phyloP scores from a whole-genome alignment of 768 basidiomycete species.

The Leccinum longicurvipes region DNA sequence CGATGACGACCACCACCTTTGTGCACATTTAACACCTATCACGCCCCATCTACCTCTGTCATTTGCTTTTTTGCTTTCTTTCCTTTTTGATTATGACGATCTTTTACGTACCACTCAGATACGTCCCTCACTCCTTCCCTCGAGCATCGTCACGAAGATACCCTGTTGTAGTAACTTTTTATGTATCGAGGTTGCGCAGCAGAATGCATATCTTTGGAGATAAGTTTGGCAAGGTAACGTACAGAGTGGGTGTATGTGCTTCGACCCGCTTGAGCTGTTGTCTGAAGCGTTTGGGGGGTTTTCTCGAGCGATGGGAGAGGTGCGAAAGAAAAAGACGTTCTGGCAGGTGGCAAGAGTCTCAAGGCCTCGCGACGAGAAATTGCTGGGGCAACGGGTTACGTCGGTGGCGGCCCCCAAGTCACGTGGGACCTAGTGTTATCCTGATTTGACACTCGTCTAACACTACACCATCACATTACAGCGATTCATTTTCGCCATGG shows the following conservation, averaged over 20 bases:
- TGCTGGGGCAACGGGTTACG: slow-evolving; percentile 9
- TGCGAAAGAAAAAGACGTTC: no score
- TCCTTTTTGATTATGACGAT: slow-evolving; percentile 31
- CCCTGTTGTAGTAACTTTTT: slow-evolving; percentile 34
- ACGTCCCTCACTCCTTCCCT: slow-evolving; percentile 4
- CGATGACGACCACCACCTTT: slow-evolving; percentile 6
- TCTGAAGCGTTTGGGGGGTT: no score
- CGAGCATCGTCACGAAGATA: slow-evolving; percentile 33
- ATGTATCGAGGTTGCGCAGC: slow-evolving; percentile 35
- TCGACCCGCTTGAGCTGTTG: no score
- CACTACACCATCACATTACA: no score
- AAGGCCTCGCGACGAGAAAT: slow-evolving; percentile 4
- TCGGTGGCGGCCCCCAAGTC: neutral
- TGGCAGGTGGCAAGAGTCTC: neutral
- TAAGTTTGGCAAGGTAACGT: neutral
- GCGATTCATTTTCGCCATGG: neutral
- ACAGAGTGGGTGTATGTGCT: no score
- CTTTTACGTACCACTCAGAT: slow-evolving; percentile 25
- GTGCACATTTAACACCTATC: slow-evolving; percentile 8
- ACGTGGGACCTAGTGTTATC: no score
- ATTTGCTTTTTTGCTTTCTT: neutral
- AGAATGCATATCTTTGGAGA: slow-evolving; percentile 36
- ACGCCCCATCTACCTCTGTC: slow-evolving; percentile 23
- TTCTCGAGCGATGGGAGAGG: neutral
- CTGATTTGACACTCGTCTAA: no score